These are phyloP conservation scores for Aspergillus felis DNA, from an alignment of 2,329 filamentous ascomycete species.

Conservation along the genomic window DNA sequence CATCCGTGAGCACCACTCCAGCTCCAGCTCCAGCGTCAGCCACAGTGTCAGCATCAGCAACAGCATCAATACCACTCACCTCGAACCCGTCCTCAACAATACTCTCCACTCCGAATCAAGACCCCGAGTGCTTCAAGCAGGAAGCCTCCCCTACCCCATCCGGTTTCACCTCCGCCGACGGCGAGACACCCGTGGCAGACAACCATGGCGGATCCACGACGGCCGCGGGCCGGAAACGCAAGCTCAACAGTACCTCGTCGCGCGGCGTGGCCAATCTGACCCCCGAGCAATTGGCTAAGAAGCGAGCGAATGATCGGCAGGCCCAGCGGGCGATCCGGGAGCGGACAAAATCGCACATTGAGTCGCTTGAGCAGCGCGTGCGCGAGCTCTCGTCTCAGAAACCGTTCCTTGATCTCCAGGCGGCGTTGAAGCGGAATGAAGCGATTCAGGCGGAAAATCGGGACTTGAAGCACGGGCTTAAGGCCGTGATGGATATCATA, in stretches of 20 bases:
- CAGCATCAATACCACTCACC: neutral
- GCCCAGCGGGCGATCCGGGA: slow-evolving; percentile 81
- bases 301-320: slow-evolving; percentile 86
- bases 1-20: slow-evolving; percentile 4
- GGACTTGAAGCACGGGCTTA: slow-evolving; percentile 67
- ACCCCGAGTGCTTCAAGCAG: slow-evolving; percentile 16
- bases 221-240: slow-evolving; percentile 39
- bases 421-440: slow-evolving; percentile 71
- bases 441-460: slow-evolving; percentile 73
- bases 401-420: slow-evolving; percentile 78
- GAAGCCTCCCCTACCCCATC: slow-evolving; percentile 26
- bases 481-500: slow-evolving; percentile 57
- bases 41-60: neutral
- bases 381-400: slow-evolving; percentile 73
- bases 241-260: slow-evolving; percentile 43
- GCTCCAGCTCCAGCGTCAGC: neutral
- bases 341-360: slow-evolving; percentile 76
- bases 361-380: slow-evolving; percentile 67
- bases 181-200: slow-evolving; percentile 17
- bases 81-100: slow-evolving; percentile 2
- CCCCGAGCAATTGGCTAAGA: slow-evolving; percentile 81
- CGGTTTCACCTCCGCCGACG: slow-evolving; percentile 21
- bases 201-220: slow-evolving; percentile 13
- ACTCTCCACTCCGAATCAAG: slow-evolving; percentile 6
- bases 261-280: slow-evolving; percentile 84